Evolutionary conservation across 371 early-diverging fungal species (phyloP), one percentile per base, ranked within the genome.

Genomic region (Mucor indicus): DNA sequence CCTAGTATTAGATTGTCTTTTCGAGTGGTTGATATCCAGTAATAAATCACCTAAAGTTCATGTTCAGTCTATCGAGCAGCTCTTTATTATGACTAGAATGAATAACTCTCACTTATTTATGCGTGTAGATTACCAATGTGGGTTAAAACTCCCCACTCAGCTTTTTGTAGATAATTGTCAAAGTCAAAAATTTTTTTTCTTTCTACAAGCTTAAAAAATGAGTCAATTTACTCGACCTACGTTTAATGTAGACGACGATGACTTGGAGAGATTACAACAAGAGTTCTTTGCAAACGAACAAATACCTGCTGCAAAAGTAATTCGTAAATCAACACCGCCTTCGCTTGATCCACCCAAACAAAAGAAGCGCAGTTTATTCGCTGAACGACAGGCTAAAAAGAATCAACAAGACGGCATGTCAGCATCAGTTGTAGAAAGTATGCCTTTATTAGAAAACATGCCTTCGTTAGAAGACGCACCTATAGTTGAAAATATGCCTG

Each of bases 221-320:
- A 59, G 50, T 19, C 24, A 48, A 30, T 59, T 59, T 19, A 49
- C 46, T 39, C 48, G 59, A 21, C 59, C 59, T 1, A 59, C 48
- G 10, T 59, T 59, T 33, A 49, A 53, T 40, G 59, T 48, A 4
- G 54, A 59, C 25, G 83, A 85, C 42, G 81, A 85, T 9, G 84
- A 83, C 45, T 67, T 86, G 5, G 72, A 83, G 27, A 63, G 65
- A 12, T 48, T 84, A 38, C 84, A 86, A 31, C 59, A 68, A 21
- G 79, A 79, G 41, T 86, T 84, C 49, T 64, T 75, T 40, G 65
- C 48, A 15, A 62, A 54, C 7, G 45, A 61, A 1, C 67, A 58
- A 38, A 49, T 32, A 19, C 78, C 77, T 4, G 74, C 83, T 1
- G 84, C 85, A 4, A 60, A 63, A 20, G 78, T 76, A 12, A 43